Conservation (phyloP, 2,329 filamentous ascomycete species). For the Cladosporium oxysporum region DNA sequence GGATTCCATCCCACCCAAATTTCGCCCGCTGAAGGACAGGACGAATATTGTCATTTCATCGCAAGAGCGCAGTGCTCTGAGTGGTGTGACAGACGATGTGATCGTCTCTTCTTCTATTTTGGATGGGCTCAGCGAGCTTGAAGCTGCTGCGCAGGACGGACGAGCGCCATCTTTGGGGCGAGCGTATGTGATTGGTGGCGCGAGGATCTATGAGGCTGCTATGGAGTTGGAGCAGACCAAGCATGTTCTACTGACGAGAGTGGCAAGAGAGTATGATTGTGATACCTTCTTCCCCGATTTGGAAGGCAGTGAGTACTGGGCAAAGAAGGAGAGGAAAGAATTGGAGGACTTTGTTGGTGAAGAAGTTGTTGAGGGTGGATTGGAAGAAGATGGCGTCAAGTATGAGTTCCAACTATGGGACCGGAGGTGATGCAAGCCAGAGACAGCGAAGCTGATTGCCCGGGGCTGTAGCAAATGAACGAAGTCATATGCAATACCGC, state of each 20-base stretch:
- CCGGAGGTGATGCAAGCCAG: slow-evolving; percentile 20
- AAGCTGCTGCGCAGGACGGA: slow-evolving; percentile 30
- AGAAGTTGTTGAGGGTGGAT: slow-evolving; percentile 56
- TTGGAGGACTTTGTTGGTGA: slow-evolving; percentile 68
- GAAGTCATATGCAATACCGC: not conserved
- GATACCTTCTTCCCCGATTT: slow-evolving; percentile 68
- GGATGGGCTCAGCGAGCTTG: slow-evolving; percentile 37
- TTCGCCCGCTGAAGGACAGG: slow-evolving; percentile 76
- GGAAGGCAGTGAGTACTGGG: not conserved
- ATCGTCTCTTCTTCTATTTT: slow-evolving; percentile 51
- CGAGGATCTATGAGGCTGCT: slow-evolving; percentile 76
- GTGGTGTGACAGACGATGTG: slow-evolving; percentile 44
- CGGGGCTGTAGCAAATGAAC: not conserved
- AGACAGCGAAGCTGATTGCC: not conserved
- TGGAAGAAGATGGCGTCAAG: slow-evolving; percentile 36
- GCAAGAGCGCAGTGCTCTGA: slow-evolving; percentile 26
- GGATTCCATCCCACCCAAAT: slow-evolving; percentile 78
- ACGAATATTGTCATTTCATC: slow-evolving; percentile 81
- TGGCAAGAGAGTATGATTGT: slow-evolving; percentile 70
- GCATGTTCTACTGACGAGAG: slow-evolving; percentile 69
- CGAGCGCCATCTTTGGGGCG: slow-evolving; percentile 49
- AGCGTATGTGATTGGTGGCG: slow-evolving; percentile 87
- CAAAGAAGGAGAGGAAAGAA: slow-evolving; percentile 46
- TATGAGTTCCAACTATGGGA: slow-evolving; percentile 38
- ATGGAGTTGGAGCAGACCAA: slow-evolving; percentile 60